Evolutionary conservation across 371 early-diverging fungal species (phyloP).

Genomic region (Nosema muscidifuracis): DNA sequence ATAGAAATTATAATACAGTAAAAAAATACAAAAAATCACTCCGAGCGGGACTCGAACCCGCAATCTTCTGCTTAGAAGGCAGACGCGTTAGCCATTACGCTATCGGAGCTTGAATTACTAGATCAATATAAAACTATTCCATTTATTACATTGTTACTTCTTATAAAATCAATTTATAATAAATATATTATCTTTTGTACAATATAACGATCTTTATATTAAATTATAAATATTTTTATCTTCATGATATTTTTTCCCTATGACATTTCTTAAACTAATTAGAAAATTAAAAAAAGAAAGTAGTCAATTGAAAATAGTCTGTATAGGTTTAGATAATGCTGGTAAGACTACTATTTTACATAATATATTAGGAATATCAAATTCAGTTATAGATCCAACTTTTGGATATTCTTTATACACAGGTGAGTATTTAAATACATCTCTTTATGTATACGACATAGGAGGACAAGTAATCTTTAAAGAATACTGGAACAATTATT

Average conservation of each 20-base stretch:
- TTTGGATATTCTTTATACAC: slow-evolving; percentile 59
- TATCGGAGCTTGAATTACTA: slow-evolving; percentile 9
- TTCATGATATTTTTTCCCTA: too few species aligned
- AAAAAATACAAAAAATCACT: slow-evolving; percentile 4
- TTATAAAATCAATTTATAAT: too few species aligned
- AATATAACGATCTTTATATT: too few species aligned
- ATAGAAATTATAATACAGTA: too few species aligned
- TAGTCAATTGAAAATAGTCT: slow-evolving; percentile 85
- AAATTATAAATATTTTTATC: slow-evolving; percentile 23
- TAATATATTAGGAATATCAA: slow-evolving; percentile 67
- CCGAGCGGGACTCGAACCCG: slow-evolving; percentile 30
- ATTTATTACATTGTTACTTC: too few species aligned
- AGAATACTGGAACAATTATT: slow-evolving; percentile 96
- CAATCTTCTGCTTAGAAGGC: slow-evolving; percentile 32
- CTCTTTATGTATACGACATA: slow-evolving; percentile 84
- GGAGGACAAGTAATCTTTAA: slow-evolving; percentile 93
- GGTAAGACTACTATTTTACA: slow-evolving; percentile 96
- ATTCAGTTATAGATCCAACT: slow-evolving; percentile 45
- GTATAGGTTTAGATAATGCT: slow-evolving; percentile 94
- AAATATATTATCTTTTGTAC: too few species aligned
- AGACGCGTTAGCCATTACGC: slow-evolving; percentile 32
- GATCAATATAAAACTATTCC: neutral
- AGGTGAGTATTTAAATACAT: slow-evolving; percentile 64
- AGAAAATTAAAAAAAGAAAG: slow-evolving; percentile 64
- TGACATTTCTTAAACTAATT: slow-evolving; percentile 52